Evolutionary conservation across 2,329 filamentous ascomycete species (phyloP).

Genomic region (Alternaria gaisen): DNA sequence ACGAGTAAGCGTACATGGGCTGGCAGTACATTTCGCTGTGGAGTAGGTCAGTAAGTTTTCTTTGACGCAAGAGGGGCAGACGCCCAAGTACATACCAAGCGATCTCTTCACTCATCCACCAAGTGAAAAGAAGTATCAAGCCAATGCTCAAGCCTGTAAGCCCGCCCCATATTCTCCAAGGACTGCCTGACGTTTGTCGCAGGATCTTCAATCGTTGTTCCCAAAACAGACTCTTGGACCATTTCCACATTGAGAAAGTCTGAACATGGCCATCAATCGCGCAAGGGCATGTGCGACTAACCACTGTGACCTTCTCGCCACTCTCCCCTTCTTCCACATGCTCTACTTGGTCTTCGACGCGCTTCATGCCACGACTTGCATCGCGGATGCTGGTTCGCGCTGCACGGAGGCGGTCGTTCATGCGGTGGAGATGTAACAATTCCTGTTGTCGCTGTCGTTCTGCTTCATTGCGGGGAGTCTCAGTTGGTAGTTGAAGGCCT

Average conservation of each 20-base stretch:
- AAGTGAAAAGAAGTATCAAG: constrained; percentile 54
- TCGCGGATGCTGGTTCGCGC: constrained; percentile 56
- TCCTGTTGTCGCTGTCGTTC: constrained; percentile 56
- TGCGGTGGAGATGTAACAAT: constrained; percentile 51
- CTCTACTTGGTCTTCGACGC: constrained; percentile 54
- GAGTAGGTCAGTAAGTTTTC: constrained; percentile 7
- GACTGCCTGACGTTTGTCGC: constrained; percentile 17
- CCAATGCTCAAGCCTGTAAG: constrained; percentile 54
- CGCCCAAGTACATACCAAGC: constrained; percentile 52
- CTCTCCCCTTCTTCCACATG: constrained; percentile 31
- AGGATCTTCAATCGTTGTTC: constrained; percentile 29
- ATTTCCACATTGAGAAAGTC: constrained; percentile 30
- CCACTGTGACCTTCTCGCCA: constrained; percentile 21
- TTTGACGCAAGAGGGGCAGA: neutral
- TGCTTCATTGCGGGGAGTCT: constrained; percentile 48
- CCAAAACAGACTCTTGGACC: constrained; percentile 41
- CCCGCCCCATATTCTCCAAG: constrained; percentile 34
- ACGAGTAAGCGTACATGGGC: constrained; percentile 57
- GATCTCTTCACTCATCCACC: constrained; percentile 59
- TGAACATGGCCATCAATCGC: constrained; percentile 14
- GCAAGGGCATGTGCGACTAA: constrained; percentile 34
- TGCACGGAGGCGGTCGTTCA: constrained; percentile 53
- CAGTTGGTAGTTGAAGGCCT: constrained; percentile 39
- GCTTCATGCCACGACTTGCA: constrained; percentile 53
- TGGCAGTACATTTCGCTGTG: constrained; percentile 61